phyloP scores from a whole-genome alignment of 257 asterid genomes.

The Rubia yunnanensis region DNA sequence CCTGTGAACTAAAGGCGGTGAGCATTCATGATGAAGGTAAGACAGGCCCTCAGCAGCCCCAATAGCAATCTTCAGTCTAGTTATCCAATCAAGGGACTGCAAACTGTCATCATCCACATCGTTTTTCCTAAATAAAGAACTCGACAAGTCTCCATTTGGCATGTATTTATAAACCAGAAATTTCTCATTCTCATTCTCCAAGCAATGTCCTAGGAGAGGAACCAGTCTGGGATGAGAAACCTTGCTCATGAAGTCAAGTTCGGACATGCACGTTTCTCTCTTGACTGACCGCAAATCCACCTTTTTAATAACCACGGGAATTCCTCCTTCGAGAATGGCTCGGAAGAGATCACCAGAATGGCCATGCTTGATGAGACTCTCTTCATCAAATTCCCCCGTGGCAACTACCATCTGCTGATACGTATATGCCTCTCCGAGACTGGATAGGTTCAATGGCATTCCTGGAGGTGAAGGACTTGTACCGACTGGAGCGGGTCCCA shows the following conservation, averaged over 20 bases:
- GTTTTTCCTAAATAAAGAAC: constrained; percentile 68
- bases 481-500: constrained; percentile 58
- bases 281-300: constrained; percentile 44
- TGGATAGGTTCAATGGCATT: constrained; percentile 40
- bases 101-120: constrained; percentile 44
- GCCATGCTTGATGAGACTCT: constrained; percentile 63
- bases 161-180: constrained; percentile 70
- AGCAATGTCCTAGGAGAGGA: constrained; percentile 79
- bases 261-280: constrained; percentile 53
- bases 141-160: constrained; percentile 81
- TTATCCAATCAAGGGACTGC: constrained; percentile 94
- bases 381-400: constrained; percentile 48
- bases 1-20: constrained; percentile 94
- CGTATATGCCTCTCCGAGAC: constrained; percentile 62
- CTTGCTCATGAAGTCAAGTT: constrained; percentile 61
- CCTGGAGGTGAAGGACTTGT: constrained; percentile 48
- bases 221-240: constrained; percentile 72
- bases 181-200: constrained; percentile 82
- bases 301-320: constrained; percentile 62
- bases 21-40: constrained; percentile 86
- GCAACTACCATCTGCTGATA: constrained; percentile 80
- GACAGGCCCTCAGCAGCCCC: constrained; percentile 90
- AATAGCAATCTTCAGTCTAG: constrained; percentile 82
- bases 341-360: constrained; percentile 74
- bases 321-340: constrained; percentile 72